A percentile compares a stretch with the other conserved stretches of the same genome.
Evolutionary conservation across 306 rosid genomes (phyloP).

Genomic region (Arachis stenosperma): DNA sequence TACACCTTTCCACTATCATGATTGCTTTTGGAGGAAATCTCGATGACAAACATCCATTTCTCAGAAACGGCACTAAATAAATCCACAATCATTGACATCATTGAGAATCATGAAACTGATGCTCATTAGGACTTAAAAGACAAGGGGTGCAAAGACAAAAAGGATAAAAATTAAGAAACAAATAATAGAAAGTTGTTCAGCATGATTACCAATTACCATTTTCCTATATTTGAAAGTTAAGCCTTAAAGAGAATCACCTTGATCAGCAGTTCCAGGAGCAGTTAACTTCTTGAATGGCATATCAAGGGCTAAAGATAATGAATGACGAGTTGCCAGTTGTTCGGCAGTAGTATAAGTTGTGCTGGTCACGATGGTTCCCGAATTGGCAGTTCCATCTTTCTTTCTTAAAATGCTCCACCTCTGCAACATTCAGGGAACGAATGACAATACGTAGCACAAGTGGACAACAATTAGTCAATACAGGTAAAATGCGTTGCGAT

Average conservation of each 20-base stretch:
- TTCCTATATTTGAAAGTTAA: conserved; percentile 12
- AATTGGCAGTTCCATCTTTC: conserved; percentile 49
- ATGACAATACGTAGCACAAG: conserved; percentile 41
- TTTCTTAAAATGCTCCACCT: conserved; percentile 81
- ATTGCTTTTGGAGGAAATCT: conserved; percentile 7
- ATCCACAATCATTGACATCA: conserved; percentile 15
- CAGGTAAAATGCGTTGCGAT: conserved; percentile 11
- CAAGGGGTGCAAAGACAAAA: conserved; percentile 1
- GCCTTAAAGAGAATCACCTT: conserved; percentile 52
- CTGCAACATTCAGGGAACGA: conserved; percentile 55
- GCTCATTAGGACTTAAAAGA: conserved; percentile 13
- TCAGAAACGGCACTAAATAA: not conserved
- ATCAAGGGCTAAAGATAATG: conserved; percentile 76
- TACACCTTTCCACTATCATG: conserved; percentile 9
- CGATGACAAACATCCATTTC: not conserved
- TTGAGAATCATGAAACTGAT: conserved; percentile 23
- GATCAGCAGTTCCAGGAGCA: conserved; percentile 53
- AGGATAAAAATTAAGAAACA: conserved; percentile 5
- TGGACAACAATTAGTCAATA: conserved; percentile 6
- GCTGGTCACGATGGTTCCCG: conserved; percentile 48
- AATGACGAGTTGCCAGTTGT: conserved; percentile 80
- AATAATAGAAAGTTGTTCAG: conserved; percentile 16
- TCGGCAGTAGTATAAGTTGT: conserved; percentile 69
- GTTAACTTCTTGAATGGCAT: conserved; percentile 65
- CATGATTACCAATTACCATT: conserved; percentile 24